A percentile compares a stretch with the other conserved stretches of the same genome.
Evolutionary conservation across 2,329 filamentous ascomycete species (phyloP).

Genomic region (Mycosphaerella arachidis): DNA sequence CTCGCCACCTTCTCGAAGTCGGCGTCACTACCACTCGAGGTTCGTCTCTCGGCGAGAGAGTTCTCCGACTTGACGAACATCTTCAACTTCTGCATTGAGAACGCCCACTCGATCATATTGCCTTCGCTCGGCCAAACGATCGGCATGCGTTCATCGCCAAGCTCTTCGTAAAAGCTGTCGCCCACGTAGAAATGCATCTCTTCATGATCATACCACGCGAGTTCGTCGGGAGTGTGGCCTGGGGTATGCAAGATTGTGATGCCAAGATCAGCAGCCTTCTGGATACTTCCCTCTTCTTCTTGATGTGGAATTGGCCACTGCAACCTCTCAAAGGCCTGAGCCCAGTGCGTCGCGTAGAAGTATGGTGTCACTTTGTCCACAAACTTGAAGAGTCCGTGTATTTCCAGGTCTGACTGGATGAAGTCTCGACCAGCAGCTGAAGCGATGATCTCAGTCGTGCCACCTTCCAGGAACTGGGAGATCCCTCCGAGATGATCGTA

Average conservation of each 20-base stretch:
- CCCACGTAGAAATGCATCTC: slow-evolving; percentile 45
- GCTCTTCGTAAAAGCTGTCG: slow-evolving; percentile 43
- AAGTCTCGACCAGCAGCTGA: slow-evolving; percentile 38
- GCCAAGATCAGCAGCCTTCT: slow-evolving; percentile 24
- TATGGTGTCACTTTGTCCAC: slow-evolving; percentile 35
- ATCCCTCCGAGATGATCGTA: slow-evolving; percentile 41
- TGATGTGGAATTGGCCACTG: slow-evolving; percentile 15
- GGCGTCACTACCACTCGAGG: slow-evolving; percentile 13
- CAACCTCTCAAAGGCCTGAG: slow-evolving; percentile 36
- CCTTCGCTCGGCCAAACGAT: slow-evolving; percentile 40
- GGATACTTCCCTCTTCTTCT: background rate
- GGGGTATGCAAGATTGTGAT: slow-evolving; percentile 45
- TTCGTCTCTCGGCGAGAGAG: slow-evolving; percentile 4
- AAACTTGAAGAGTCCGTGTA: slow-evolving; percentile 40
- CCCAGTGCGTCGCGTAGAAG: slow-evolving; percentile 43
- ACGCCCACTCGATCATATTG: slow-evolving; percentile 37
- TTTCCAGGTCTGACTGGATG: slow-evolving; percentile 37
- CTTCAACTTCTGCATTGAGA: slow-evolving; percentile 34
- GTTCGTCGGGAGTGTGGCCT: slow-evolving; percentile 45
- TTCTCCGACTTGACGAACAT: slow-evolving; percentile 36
- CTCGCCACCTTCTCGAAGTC: slow-evolving; percentile 23
- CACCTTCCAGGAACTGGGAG: slow-evolving; percentile 32
- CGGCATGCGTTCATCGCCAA: slow-evolving; percentile 32
- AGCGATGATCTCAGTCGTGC: slow-evolving; percentile 32
- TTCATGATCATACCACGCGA: slow-evolving; percentile 44